Base-by-base conservation (phyloP, 768 basidiomycete genomes). In the Amanita rubescens region DNA sequence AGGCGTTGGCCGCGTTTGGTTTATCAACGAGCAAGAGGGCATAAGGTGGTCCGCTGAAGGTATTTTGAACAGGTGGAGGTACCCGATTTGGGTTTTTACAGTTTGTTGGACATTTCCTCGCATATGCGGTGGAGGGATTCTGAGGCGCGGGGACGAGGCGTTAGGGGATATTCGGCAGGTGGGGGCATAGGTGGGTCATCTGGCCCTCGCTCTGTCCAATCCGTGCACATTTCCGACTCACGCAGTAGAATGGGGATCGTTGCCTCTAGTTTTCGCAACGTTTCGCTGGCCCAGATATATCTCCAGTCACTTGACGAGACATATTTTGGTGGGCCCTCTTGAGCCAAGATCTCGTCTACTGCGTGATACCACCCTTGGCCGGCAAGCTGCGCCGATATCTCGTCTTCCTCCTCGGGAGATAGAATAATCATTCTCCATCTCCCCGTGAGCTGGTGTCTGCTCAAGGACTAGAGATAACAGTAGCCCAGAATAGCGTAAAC, bases 361-460 rank as follows among this genome's bases (percentile, higher is more conserved):
- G 90, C 85, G 56, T 76, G 73, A 67, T 87, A 91, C 94, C 94
- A 97, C 43, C 90, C 91, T 19, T 80, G 70, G 14, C 91, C 94
- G 17, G 82, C 81, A 9, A 97, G 79, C 62, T 90, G 85, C 3
- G 73, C 68, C n/a, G 91, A 83, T 38, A 97, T 90, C 27, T 83
- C 82, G 49, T 94, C 90, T 64, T 97, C 94, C 69, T 96, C 94
- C 59, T 92, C 88, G 1, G 94, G 93, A 3, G 91, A 93, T 14
- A 96, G 77, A 8, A 94, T 74, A 56, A 96, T 94, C 59, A 93
- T 67, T 50, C 94, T 79, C 86, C 87, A 90, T 62, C 90, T 77
- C 65, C 90, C 90, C n/a, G 90, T 91, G 50, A 93, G 70, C 2
- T n/a, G 90, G 90, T 5, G 90, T 89, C 60, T 77, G 72, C 65